Evolutionary conservation across 129 eudicot species (phyloP).

Genomic region (Tagetes patula): DNA sequence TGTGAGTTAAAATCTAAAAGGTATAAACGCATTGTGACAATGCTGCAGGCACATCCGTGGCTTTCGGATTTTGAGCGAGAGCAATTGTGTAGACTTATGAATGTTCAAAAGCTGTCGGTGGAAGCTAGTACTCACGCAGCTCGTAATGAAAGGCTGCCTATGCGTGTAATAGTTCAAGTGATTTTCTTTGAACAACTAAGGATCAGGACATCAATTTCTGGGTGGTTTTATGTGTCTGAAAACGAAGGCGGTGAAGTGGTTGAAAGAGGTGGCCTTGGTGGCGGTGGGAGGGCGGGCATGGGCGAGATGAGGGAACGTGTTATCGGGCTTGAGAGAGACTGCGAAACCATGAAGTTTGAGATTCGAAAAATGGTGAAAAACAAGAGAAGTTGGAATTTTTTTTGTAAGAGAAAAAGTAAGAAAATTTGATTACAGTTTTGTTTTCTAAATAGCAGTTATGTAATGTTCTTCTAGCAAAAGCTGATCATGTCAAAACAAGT

Average conservation of each 20-base stretch:
- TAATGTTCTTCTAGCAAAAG: neutral
- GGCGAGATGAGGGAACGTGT: constrained; percentile 49
- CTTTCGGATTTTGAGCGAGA: constrained; percentile 59
- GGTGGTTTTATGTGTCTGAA: constrained; percentile 69
- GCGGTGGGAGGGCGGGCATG: constrained; percentile 20
- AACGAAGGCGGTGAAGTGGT: constrained; percentile 33
- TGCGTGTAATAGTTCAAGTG: constrained; percentile 68
- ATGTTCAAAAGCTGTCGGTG: constrained; percentile 61
- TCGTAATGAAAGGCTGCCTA: constrained; percentile 73
- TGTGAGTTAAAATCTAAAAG: no score
- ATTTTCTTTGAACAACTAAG: constrained; percentile 73
- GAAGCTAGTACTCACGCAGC: constrained; percentile 81
- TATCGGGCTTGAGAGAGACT: constrained; percentile 43
- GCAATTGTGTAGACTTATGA: constrained; percentile 70
- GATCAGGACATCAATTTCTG: constrained; percentile 57
- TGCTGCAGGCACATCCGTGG: constrained; percentile 65
- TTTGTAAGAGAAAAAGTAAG: constrained; percentile 36
- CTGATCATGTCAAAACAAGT: neutral
- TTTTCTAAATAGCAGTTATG: neutral
- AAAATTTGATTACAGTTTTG: constrained; percentile 10
- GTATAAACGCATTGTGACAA: neutral
- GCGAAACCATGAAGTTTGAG: constrained; percentile 44
- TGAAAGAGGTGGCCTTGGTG: constrained; percentile 7
- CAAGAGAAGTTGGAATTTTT: constrained; percentile 39
- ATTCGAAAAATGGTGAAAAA: constrained; percentile 41